Evolutionary conservation across 2,329 filamentous ascomycete genomes (phyloP), one percentile per base, ranked within the genome.

Genomic region (Hypoxylon sp.): DNA sequence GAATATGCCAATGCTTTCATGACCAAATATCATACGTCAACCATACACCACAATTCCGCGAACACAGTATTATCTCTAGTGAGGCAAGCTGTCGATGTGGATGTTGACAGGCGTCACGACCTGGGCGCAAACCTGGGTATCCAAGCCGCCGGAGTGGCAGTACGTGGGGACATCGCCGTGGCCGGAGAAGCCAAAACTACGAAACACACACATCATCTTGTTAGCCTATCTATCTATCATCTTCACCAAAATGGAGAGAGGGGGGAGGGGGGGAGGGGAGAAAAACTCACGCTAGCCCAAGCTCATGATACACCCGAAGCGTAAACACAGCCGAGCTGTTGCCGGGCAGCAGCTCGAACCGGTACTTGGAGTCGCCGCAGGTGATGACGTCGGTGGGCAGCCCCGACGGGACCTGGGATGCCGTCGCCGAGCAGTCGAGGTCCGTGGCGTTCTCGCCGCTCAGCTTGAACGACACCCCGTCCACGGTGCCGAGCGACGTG

Each of bases 311-410:
- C 11, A 60, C 1, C 0, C 32, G 11, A 12, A 60, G 37, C 5
- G 7, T 38, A 21, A 38, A 59, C 8, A 23, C 34, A 5, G n/a
- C 5, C 4, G 27, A 4, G n/a, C 46, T 16, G 17, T 20, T 3
- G 13, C 62, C 63, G 3, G 42, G 21, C 16, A 48, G 29, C 19
- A 69, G 40, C 12, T 36, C 37, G 63, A 70, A 70, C 32, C 63
- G 47, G 62, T 69, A 70, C 51, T 61, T 59, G 56, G 55, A 55
- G 7, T 61, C 59, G 42, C 60, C 62, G 61, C 67, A 69, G 37
- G 55, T 55, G 34, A 62, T 40, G 31, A 61, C 50, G 16, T 56
- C 38, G 41, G 56, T 60, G 19, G 64, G 66, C 21, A 65, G 16
- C 9, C 49, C 48, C 12, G 17, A 26, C n/a, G n/a, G n/a, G 44